These are phyloP conservation scores for Scytalidium lignicola DNA, from an alignment of 2,329 filamentous ascomycete species.

Conservation along the genomic window DNA sequence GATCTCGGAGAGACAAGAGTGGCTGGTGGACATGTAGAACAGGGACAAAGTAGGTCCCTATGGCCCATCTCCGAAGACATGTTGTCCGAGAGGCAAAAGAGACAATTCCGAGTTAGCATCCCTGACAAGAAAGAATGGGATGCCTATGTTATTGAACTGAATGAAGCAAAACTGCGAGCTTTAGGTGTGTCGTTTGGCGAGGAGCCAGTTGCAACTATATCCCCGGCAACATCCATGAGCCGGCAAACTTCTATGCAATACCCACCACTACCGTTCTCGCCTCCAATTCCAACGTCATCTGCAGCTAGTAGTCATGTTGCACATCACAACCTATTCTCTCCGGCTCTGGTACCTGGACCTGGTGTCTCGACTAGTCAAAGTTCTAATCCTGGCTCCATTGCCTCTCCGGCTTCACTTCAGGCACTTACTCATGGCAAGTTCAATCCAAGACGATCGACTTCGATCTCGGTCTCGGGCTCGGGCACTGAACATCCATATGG, in stretches of 20 bases:
- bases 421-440: constrained; percentile 49
- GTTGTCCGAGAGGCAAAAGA: constrained; percentile 46
- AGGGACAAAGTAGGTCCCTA: constrained; percentile 56
- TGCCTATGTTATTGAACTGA: constrained; percentile 73
- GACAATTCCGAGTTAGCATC: constrained; percentile 57
- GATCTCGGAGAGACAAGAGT: constrained; percentile 49
- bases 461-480: constrained; percentile 48
- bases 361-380: constrained; percentile 57
- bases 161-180: constrained; percentile 88
- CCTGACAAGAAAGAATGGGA: constrained; percentile 60
- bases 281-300: constrained; percentile 74
- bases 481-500: constrained; percentile 46
- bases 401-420: constrained; percentile 69
- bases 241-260: constrained; percentile 69
- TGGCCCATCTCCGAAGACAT: constrained; percentile 63
- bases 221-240: constrained; percentile 59
- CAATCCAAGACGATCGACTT: constrained; percentile 69
- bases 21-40: constrained; percentile 4
- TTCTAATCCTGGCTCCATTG: constrained; percentile 57
- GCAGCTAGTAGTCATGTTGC: constrained; percentile 63
- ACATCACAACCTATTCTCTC: constrained; percentile 47
- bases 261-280: constrained; percentile 74
- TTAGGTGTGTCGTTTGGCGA: constrained; percentile 79
- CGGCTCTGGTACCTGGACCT: constrained; percentile 52
- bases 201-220: constrained; percentile 58